Evolutionary conservation across 768 basidiomycete genomes (phyloP).

Genomic region (Naganishia kalamii): DNA sequence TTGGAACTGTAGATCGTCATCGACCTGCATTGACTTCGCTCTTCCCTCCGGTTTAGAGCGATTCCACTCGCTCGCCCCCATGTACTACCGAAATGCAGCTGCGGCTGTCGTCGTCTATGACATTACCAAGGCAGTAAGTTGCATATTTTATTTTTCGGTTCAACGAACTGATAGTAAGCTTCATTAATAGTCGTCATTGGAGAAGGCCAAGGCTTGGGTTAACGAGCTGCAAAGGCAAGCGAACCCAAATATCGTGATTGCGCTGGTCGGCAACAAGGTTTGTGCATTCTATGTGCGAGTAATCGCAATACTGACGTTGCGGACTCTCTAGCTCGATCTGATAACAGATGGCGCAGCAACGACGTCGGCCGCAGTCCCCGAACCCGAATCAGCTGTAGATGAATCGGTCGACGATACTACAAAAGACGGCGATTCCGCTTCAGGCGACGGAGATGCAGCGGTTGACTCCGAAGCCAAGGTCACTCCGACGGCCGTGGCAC

Average conservation of each 20-base stretch:
- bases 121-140: slow-evolving; percentile 70
- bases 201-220: slow-evolving; percentile 99
- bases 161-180: not conserved
- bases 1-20: not conserved
- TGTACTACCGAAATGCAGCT: slow-evolving; percentile 98
- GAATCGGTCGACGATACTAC: not conserved
- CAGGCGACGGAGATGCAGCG: slow-evolving; percentile 42
- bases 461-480: not conserved
- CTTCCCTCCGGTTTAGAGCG: slow-evolving; percentile 56
- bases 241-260: slow-evolving; percentile 98
- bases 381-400: not conserved
- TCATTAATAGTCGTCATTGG: slow-evolving; percentile 60
- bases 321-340: slow-evolving; percentile 40
- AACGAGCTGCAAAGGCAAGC: slow-evolving; percentile 98
- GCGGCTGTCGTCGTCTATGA: slow-evolving; percentile 98
- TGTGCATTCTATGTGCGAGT: slow-evolving; percentile 48
- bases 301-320: not conserved
- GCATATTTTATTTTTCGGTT: not conserved
- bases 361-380: slow-evolving; percentile 50
- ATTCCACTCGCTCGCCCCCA: slow-evolving; percentile 95
- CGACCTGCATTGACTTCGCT: not conserved
- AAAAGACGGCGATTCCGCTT: not conserved
- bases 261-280: slow-evolving; percentile 95
- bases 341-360: slow-evolving; percentile 48
- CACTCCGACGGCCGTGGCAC: slow-evolving; percentile 38